A percentile compares a stretch with the other conserved stretches of the same genome.
phyloP scores from a whole-genome alignment of 75 land plant species.

The Pseudotsuga menziesii region DNA sequence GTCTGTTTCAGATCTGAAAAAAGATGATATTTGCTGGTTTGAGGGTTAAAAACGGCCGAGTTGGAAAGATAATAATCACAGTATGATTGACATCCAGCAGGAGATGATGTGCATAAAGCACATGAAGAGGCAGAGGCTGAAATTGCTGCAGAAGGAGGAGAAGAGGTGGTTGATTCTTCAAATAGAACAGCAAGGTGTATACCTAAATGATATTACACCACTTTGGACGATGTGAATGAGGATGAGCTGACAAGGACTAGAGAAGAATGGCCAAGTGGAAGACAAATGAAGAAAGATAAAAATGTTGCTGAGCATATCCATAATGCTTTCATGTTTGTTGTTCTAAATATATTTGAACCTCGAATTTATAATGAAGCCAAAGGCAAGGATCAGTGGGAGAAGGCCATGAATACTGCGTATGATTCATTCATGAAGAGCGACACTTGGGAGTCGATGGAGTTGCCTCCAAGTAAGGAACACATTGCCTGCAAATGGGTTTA shows the following conservation, averaged over 20 bases:
- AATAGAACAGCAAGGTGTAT: background rate
- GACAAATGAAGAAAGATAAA: background rate
- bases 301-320: background rate
- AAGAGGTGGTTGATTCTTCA: background rate
- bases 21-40: background rate
- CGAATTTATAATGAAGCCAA: background rate
- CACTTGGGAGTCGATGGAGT: background rate
- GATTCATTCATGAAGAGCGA: background rate
- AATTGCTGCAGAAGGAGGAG: background rate
- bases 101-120: background rate
- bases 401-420: background rate
- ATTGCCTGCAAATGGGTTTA: background rate
- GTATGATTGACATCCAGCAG: background rate
- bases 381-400: background rate
- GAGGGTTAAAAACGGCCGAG: background rate
- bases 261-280: background rate
- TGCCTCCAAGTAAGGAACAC: background rate
- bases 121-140: background rate
- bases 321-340: background rate
- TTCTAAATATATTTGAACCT: background rate
- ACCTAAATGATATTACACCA: background rate
- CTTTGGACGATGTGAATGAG: background rate
- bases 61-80: background rate
- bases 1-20: background rate
- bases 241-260: background rate